Conservation (phyloP, 495 filamentous ascomycete genomes). For the Cercophora scortea region DNA sequence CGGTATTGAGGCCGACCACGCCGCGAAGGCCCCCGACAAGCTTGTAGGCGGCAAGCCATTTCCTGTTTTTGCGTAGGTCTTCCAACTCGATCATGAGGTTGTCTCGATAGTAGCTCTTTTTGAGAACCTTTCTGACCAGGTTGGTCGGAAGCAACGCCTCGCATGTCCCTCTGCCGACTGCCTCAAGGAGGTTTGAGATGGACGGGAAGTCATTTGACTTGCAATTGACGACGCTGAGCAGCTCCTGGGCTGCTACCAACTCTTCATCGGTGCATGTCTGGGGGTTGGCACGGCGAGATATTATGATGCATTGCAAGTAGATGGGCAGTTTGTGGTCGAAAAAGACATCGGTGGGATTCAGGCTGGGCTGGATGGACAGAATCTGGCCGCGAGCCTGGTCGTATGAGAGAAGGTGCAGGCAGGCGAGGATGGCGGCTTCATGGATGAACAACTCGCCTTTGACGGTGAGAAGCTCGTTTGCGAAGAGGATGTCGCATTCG, state of each 20-base stretch:
- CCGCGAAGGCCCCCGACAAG: slow-evolving; percentile 3
- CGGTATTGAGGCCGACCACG: slow-evolving; percentile 1
- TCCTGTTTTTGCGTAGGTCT: neutral
- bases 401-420: slow-evolving; percentile 5
- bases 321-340: slow-evolving; percentile 2
- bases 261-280: slow-evolving; percentile 8
- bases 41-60: slow-evolving; percentile 11
- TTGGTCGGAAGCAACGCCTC: neutral
- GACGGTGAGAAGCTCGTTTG: slow-evolving; percentile 3
- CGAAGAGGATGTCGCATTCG: slow-evolving; percentile 8
- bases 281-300: neutral
- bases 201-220: slow-evolving; percentile 4
- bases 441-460: slow-evolving; percentile 3
- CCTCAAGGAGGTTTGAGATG: slow-evolving; percentile 1
- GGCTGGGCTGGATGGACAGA: neutral
- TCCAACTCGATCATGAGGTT: slow-evolving; percentile 2
- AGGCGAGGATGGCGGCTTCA: slow-evolving; percentile 9
- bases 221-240: slow-evolving; percentile 2
- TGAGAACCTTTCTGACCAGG: slow-evolving; percentile 3
- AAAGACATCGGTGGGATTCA: neutral
- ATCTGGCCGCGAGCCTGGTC: slow-evolving; percentile 8
- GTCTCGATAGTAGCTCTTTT: slow-evolving; percentile 5
- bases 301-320: slow-evolving; percentile 8
- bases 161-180: slow-evolving; percentile 1
- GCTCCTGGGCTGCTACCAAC: slow-evolving; percentile 2